A percentile compares a stretch with the other conserved stretches of the same genome.
Evolutionary conservation across 2,329 filamentous ascomycete species (phyloP).

Genomic region (Xylaria sp.): DNA sequence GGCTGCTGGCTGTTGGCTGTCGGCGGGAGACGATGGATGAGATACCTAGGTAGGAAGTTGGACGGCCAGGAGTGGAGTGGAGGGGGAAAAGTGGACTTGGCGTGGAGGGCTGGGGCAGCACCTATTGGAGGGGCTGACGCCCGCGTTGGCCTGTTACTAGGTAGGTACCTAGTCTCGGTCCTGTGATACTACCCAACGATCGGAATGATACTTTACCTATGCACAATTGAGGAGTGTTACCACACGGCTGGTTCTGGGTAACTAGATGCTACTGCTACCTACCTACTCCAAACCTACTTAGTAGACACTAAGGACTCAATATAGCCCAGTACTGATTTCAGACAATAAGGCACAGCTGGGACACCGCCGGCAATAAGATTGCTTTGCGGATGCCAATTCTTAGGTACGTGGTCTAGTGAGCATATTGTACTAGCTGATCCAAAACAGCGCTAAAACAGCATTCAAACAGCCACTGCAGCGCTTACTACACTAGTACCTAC

Average conservation of each 20-base stretch:
- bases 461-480: background rate
- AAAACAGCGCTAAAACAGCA: constrained; percentile 1
- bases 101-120: constrained; percentile 4
- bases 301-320: too few relatives aligned
- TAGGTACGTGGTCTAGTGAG: background rate
- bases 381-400: background rate
- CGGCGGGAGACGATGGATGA: constrained; percentile 20
- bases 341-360: too few relatives aligned
- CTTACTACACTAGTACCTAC: background rate
- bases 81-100: constrained; percentile 32
- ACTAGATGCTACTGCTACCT: background rate
- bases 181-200: too few relatives aligned
- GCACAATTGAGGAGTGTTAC: constrained; percentile 4
- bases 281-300: too few relatives aligned
- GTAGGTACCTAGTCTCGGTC: background rate
- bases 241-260: background rate
- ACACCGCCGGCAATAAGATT: background rate
- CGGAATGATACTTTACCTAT: background rate
- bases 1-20: background rate
- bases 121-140: constrained; percentile 11
- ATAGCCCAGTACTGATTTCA: too few relatives aligned
- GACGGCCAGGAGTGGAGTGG: constrained; percentile 22
- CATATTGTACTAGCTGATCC: background rate
- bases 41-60: constrained; percentile 24
- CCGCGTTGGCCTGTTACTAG: background rate